Percentiles rank a stretch among this genome's conserved stretches.
These are phyloP conservation scores for Amborella trichopoda DNA, from an alignment of 164 flowering plant genomes.

Conservation along the genomic window DNA sequence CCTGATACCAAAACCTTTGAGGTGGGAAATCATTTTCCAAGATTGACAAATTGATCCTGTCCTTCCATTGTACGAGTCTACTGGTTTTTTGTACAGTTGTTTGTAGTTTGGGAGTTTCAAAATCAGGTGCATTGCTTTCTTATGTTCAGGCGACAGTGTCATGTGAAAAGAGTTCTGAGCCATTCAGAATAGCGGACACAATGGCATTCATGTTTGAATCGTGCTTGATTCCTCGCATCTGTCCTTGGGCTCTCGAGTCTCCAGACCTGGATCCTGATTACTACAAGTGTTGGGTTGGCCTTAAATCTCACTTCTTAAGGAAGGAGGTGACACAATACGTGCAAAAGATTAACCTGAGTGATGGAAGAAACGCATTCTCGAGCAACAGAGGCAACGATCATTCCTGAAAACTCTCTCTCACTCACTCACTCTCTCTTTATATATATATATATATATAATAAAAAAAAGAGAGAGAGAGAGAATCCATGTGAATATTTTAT, in stretches of 20 bases:
- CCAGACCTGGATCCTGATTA: conserved; percentile 63
- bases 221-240: conserved; percentile 64
- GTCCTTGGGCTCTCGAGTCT: conserved; percentile 83
- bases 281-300: conserved; percentile 90
- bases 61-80: background rate
- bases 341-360: no score
- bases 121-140: background rate
- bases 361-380: no score
- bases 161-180: conserved; percentile 42
- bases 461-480: no score
- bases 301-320: conserved; percentile 56
- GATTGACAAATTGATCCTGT: no score
- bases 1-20: conserved; percentile 89
- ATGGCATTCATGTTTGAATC: conserved; percentile 98
- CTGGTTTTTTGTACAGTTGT: background rate
- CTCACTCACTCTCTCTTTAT: no score
- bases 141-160: conserved; percentile 59
- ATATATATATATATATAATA: no score
- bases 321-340: no score
- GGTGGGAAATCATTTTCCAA: no score
- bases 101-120: background rate
- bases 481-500: no score
- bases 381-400: no score
- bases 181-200: conserved; percentile 46
- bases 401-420: no score